phyloP scores from a whole-genome alignment of 371 early-diverging fungal species.

The Rhizopus delemar region DNA sequence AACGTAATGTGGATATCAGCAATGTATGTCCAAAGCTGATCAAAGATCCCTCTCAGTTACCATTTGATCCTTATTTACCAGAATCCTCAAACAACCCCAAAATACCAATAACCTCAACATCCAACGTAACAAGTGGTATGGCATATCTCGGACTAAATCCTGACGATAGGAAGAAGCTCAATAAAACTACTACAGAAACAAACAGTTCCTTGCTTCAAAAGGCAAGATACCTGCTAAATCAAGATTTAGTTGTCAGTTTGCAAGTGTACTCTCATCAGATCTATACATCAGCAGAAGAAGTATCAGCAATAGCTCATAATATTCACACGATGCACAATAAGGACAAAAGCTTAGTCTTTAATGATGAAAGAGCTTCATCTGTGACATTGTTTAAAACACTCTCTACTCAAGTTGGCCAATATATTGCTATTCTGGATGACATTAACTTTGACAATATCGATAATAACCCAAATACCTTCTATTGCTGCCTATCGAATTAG shows the following conservation, averaged over 20 bases:
- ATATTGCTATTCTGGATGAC: constrained; percentile 34
- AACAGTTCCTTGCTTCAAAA: constrained; percentile 12
- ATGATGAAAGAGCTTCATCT: constrained; percentile 26
- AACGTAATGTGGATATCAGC: constrained; percentile 58
- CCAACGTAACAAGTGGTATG: not conserved
- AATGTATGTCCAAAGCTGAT: constrained; percentile 43
- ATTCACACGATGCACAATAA: not conserved
- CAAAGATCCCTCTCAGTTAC: not conserved
- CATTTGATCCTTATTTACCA: not conserved
- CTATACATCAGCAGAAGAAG: constrained; percentile 29
- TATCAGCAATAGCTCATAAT: constrained; percentile 10
- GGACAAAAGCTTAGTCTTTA: not conserved
- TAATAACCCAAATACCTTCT: constrained; percentile 16
- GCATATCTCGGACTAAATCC: not conserved
- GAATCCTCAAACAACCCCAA: not conserved
- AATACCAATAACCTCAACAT: no score
- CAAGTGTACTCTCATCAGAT: constrained; percentile 41
- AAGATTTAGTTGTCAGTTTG: constrained; percentile 33
- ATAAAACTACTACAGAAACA: not conserved
- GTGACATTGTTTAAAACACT: constrained; percentile 42
- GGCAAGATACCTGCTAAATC: constrained; percentile 28
- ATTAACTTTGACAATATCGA: constrained; percentile 30
- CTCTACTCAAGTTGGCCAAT: constrained; percentile 38
- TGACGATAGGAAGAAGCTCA: not conserved
- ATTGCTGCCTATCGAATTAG: constrained; percentile 47